Percentiles rank a stretch among this genome's conserved stretches.
phyloP scores from a whole-genome alignment of 2,329 filamentous ascomycete genomes.

The Phyllosticta citribraziliensis region DNA sequence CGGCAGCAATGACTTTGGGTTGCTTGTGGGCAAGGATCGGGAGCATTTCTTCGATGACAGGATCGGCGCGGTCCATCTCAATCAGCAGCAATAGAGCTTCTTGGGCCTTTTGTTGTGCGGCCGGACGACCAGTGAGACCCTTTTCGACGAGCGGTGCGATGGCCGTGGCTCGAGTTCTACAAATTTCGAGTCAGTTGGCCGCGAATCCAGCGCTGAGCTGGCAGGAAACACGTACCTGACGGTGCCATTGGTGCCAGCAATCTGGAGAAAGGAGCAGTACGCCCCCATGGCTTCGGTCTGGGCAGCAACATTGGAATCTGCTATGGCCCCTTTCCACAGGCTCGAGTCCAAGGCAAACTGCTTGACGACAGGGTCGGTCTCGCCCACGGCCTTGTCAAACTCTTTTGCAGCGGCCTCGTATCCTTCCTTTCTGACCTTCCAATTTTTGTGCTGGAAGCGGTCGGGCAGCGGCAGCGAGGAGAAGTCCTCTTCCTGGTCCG shows the following conservation, averaged over 20 bases:
- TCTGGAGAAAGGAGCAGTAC: constrained; percentile 87
- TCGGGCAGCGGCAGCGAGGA: constrained; percentile 68
- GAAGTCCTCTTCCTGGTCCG: constrained; percentile 75
- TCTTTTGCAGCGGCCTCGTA: constrained; percentile 88
- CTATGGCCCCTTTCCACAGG: constrained; percentile 85
- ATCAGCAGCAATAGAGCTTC: constrained; percentile 84
- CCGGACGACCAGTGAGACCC: constrained; percentile 74
- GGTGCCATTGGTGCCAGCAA: constrained; percentile 70
- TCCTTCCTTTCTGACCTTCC: constrained; percentile 92
- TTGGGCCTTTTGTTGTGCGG: constrained; percentile 75
- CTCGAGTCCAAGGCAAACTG: constrained; percentile 78
- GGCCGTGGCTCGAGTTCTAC: constrained; percentile 62
- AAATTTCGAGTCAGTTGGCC: constrained; percentile 12
- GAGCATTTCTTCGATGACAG: constrained; percentile 82
- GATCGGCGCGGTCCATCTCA: constrained; percentile 76
- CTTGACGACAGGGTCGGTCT: constrained; percentile 74
- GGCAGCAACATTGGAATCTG: constrained; percentile 92
- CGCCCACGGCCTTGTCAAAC: constrained; percentile 76
- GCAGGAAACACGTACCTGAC: constrained; percentile 42
- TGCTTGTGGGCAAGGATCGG: constrained; percentile 78
- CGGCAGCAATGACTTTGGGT: constrained; percentile 74
- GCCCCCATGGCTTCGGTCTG: constrained; percentile 87
- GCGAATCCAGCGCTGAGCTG: neutral
- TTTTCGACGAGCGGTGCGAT: constrained; percentile 81
- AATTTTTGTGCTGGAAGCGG: constrained; percentile 81